These are phyloP conservation scores for Candida tetrigidarum DNA, from an alignment of 1,139 yeast genomes.

Conservation along the genomic window DNA sequence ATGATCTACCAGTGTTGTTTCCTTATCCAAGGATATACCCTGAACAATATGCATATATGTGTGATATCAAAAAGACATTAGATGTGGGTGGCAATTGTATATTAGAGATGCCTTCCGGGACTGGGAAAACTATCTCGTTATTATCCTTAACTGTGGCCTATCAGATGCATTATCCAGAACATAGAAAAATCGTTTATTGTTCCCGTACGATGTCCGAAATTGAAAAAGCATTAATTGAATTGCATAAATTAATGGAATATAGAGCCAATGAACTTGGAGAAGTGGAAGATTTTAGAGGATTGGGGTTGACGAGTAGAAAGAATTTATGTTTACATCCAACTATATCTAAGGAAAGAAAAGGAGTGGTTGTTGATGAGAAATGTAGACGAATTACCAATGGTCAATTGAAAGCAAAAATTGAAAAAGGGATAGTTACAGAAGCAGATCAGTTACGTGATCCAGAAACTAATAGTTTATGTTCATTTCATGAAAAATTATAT, in stretches of 20 bases:
- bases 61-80: constrained; percentile 88
- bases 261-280: constrained; percentile 82
- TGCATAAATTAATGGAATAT: constrained; percentile 85
- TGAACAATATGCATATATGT: constrained; percentile 97
- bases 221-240: constrained; percentile 95
- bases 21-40: constrained; percentile 99
- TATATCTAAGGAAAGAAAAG: constrained; percentile 86
- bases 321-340: constrained; percentile 91
- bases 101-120: constrained; percentile 99
- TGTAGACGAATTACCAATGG: constrained; percentile 96
- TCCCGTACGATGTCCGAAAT: constrained; percentile 99
- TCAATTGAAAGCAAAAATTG: constrained; percentile 70
- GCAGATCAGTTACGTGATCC: constrained; percentile 50
- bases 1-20: constrained; percentile 91
- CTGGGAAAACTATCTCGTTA: constrained; percentile 95
- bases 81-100: constrained; percentile 99
- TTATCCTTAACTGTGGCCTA: constrained; percentile 92
- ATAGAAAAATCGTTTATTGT: constrained; percentile 91
- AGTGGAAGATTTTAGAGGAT: constrained; percentile 86
- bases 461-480: constrained; percentile 52
- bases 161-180: constrained; percentile 95
- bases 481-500: constrained; percentile 86
- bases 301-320: constrained; percentile 93
- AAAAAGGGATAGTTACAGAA: constrained; percentile 56
- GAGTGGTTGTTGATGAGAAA: constrained; percentile 94